Evolutionary conservation across 177 flowering plant species (phyloP).

Genomic region (Vitis hybrid): DNA sequence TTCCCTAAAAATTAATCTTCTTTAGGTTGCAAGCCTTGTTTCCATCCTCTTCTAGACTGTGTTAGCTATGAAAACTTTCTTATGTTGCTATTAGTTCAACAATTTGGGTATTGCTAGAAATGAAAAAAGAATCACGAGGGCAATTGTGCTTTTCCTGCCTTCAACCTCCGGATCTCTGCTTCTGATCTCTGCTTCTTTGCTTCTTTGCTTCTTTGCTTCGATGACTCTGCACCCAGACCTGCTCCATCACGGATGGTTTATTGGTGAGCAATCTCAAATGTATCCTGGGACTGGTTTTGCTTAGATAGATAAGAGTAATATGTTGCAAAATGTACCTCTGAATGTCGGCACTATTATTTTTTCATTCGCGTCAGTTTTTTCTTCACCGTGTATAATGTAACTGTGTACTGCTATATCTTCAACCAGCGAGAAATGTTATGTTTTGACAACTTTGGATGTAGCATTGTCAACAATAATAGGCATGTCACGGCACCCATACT

Average conservation of each 20-base stretch:
- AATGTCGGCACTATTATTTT: neutral
- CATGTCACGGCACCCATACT: neutral
- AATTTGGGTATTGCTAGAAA: slow-evolving; percentile 7
- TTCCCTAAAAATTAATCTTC: slow-evolving; percentile 47
- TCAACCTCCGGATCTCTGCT: neutral
- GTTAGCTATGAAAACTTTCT: neutral
- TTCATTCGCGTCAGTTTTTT: neutral
- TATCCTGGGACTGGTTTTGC: neutral
- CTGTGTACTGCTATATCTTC: neutral
- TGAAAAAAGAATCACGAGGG: neutral
- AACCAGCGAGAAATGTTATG: too few relatives aligned
- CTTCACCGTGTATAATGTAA: neutral
- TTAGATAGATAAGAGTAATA: neutral
- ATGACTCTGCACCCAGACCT: neutral
- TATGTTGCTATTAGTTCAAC: slow-evolving; percentile 1
- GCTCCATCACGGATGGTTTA: neutral
- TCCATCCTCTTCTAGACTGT: neutral
- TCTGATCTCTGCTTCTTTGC: too few relatives aligned
- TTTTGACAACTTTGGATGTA: too few relatives aligned
- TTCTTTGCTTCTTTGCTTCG: neutral
- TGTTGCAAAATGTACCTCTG: neutral
- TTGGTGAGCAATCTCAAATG: neutral
- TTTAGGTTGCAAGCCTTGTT: neutral
- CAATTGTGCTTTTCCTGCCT: neutral
- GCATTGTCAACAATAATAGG: too few relatives aligned